Evolutionary conservation across 2,329 filamentous ascomycete genomes (phyloP).

Genomic region (Beauveria sp.): DNA sequence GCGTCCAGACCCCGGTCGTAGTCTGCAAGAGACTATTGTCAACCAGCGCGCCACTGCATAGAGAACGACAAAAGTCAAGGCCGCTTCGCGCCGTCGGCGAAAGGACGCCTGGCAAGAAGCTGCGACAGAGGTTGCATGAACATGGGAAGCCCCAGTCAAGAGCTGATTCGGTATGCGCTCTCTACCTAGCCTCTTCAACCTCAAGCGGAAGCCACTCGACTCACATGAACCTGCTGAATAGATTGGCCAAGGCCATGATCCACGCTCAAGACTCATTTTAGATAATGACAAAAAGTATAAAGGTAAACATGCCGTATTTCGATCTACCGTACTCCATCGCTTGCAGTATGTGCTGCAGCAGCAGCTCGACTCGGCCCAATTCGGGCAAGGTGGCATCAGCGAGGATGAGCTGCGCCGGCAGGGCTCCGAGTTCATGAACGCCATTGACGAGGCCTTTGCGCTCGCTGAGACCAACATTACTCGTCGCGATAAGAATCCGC

Average conservation of each 20-base stretch:
- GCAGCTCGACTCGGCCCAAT: slow-evolving; percentile 18
- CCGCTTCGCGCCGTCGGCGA: neutral
- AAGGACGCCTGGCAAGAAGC: neutral
- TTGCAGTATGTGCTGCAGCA: slow-evolving; percentile 29
- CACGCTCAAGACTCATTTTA: slow-evolving; percentile 24
- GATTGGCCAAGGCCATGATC: slow-evolving; percentile 28
- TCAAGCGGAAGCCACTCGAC: neutral
- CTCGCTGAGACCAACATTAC: slow-evolving; percentile 33
- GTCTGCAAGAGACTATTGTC: neutral
- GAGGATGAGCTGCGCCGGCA: slow-evolving; percentile 37
- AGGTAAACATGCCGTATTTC: slow-evolving; percentile 25
- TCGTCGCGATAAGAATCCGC: slow-evolving; percentile 38
- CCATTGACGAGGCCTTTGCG: slow-evolving; percentile 35
- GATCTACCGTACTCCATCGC: slow-evolving; percentile 26
- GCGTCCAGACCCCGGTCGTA: neutral
- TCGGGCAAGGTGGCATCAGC: slow-evolving; percentile 21
- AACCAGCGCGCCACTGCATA: neutral
- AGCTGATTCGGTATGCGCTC: slow-evolving; percentile 20
- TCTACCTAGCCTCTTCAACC: neutral
- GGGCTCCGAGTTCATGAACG: slow-evolving; percentile 35
- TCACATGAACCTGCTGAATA: slow-evolving; percentile 10
- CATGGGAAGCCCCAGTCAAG: neutral
- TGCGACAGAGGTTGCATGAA: neutral
- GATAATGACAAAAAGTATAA: slow-evolving; percentile 17
- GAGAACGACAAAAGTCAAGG: neutral